Conservation (phyloP, 2,329 filamentous ascomycete genomes). For the Diplodia intermedia region DNA sequence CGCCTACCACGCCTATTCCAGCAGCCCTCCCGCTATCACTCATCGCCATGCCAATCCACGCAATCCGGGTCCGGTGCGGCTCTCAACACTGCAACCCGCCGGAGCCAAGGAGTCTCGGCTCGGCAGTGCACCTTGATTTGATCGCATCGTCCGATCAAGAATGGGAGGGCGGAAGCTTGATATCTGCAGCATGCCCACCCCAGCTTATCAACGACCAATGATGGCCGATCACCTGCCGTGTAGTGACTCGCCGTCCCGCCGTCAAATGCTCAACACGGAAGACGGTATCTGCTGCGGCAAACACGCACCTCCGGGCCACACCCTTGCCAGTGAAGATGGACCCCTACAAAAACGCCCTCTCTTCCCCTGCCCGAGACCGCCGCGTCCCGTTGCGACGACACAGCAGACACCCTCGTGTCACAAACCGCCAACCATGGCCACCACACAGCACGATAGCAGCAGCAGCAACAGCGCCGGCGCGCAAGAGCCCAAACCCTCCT, state of each 20-base stretch:
- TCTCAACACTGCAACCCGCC: neutral
- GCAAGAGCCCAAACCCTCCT: neutral
- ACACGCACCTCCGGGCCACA: neutral
- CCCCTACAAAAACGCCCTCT: neutral
- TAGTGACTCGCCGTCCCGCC: neutral
- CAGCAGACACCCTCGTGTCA: neutral
- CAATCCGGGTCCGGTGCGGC: neutral
- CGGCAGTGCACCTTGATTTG: conserved; percentile 8
- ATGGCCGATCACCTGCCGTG: neutral
- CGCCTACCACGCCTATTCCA: conserved; percentile 19
- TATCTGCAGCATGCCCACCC: conserved; percentile 7
- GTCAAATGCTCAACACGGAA: neutral
- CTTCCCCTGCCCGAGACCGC: too few species aligned
- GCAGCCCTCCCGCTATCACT: conserved; percentile 15
- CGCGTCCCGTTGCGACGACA: neutral
- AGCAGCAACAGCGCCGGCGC: neutral
- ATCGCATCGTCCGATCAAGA: conserved; percentile 15
- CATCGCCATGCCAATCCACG: conserved; percentile 10
- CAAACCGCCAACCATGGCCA: neutral
- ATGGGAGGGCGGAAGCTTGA: conserved; percentile 15
- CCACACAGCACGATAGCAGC: neutral
- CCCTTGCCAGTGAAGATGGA: neutral
- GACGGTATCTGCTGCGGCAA: neutral
- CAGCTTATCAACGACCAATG: conserved; percentile 9
- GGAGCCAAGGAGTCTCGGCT: neutral